A percentile compares a stretch with the other conserved stretches of the same genome.
Evolutionary conservation across 352 stramenopile species (phyloP).

Genomic region (Phytophthora rubi): DNA sequence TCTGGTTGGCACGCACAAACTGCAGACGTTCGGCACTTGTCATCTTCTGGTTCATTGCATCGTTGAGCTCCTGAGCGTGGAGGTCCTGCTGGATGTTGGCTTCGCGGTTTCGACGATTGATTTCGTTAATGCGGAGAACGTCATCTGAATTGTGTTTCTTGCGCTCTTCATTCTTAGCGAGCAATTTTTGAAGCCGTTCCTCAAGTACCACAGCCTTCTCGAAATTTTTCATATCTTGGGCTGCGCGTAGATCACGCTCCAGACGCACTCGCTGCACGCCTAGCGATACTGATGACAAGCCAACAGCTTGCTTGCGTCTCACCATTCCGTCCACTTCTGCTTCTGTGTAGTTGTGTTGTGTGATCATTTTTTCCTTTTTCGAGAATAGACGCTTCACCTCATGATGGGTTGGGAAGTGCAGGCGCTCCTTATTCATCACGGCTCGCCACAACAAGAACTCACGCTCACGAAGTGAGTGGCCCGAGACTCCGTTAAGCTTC

Average conservation of each 20-base stretch:
- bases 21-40: constrained; percentile 83
- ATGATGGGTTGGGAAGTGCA: constrained; percentile 75
- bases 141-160: constrained; percentile 83
- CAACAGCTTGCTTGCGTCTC: constrained; percentile 69
- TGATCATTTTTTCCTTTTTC: constrained; percentile 74
- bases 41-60: constrained; percentile 81
- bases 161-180: constrained; percentile 72
- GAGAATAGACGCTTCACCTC: constrained; percentile 69
- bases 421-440: constrained; percentile 78
- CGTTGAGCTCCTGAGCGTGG: constrained; percentile 75
- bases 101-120: constrained; percentile 84
- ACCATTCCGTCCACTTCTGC: constrained; percentile 85
- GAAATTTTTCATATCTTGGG: constrained; percentile 89
- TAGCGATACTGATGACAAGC: constrained; percentile 67
- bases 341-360: constrained; percentile 81
- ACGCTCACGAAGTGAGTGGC: constrained; percentile 74
- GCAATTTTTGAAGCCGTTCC: constrained; percentile 62
- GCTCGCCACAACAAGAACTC: constrained; percentile 86
- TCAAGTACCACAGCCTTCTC: constrained; percentile 83
- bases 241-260: constrained; percentile 77
- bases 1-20: constrained; percentile 83
- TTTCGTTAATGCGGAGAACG: constrained; percentile 85
- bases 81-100: constrained; percentile 85
- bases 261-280: constrained; percentile 81
- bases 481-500: constrained; percentile 75